Evolutionary conservation across 2,329 filamentous ascomycete genomes (phyloP), one percentile per base, ranked within the genome.

Genomic region (Madurella mycetomatis): DNA sequence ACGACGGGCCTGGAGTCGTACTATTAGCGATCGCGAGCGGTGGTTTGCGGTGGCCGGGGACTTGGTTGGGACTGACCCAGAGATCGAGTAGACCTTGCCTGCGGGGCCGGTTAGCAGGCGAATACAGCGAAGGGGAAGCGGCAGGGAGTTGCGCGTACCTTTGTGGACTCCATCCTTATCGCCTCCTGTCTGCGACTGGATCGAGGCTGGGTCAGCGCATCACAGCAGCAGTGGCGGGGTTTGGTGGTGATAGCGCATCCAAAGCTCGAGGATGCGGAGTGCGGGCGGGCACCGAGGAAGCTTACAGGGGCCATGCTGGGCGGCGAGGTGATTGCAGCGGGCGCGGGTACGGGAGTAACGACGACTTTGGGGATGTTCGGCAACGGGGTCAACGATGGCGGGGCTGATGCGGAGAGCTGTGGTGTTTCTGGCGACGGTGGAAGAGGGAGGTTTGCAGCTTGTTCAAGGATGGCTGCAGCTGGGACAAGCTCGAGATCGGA

Each of bases 1-100:
- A 99, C 87, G 79, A 99, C 94, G 69, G 94, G 94, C 64, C 89
- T 86, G 62, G 42, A 47, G 43, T 46, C 34, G 49, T 37, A 46
- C 47, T 46, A 61, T 77, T 66, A 76, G 72, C 58, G 56, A 57
- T 61, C 50, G 52, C 44, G 39, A 40, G 34, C 48, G 17, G 45
- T 41, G 53, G 48, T 43, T 32, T 47, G 39, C 49, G 42, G 42
- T 49, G 49, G 48, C 48, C 30, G 55, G 59, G 55, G 18, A 51
- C 16, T 41, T 57, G 46, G 49, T 57, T 62, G 56, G 58, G 60
- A 79, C 78, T 71, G 64, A 83, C 80, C 85, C 85, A 61, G 80
- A 82, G 63, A 83, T 73, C 69, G 80, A 83, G 72, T 76, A 83
- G 72, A 83, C 80, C 74, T 81, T 82, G 77, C 80, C 80, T 82